Percentiles rank a stretch among this genome's conserved stretches.
phyloP scores from a whole-genome alignment of 2,329 filamentous ascomycete species.

The Rosellinia necatrix region DNA sequence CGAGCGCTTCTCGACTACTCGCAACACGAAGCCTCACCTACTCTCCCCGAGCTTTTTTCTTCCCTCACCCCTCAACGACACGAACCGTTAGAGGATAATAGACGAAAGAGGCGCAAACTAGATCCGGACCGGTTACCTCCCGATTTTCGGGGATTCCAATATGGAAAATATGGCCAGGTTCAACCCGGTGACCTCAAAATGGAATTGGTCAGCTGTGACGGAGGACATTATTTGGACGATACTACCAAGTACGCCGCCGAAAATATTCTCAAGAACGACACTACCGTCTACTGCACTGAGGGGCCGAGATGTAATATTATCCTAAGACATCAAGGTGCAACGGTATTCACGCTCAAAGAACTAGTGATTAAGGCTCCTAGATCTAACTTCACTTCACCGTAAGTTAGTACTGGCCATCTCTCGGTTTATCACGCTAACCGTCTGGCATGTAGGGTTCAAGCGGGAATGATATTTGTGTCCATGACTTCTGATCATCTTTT shows the following conservation, averaged over 20 bases:
- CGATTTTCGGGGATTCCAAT: conserved; percentile 66
- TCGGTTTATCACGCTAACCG: conserved; percentile 40
- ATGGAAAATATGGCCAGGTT: conserved; percentile 86
- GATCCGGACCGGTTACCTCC: conserved; percentile 63
- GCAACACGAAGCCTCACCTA: conserved; percentile 24
- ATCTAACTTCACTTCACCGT: conserved; percentile 84
- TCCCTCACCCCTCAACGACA: conserved; percentile 33
- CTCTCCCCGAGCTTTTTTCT: conserved; percentile 36
- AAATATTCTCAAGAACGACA: conserved; percentile 82
- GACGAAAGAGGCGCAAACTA: conserved; percentile 72
- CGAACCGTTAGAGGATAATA: conserved; percentile 41
- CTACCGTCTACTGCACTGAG: conserved; percentile 87
- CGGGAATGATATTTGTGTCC: conserved; percentile 89
- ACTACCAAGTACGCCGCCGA: conserved; percentile 66
- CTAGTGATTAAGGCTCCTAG: conserved; percentile 86
- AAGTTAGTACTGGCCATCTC: conserved; percentile 48
- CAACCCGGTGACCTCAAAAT: conserved; percentile 80
- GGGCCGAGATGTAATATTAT: conserved; percentile 87
- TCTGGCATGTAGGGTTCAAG: conserved; percentile 64
- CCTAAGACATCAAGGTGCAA: conserved; percentile 77
- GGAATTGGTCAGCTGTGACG: conserved; percentile 90
- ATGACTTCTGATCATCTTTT: conserved; percentile 83
- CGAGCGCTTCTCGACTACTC: conserved; percentile 36
- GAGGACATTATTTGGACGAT: conserved; percentile 71
- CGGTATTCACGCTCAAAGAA: conserved; percentile 82